phyloP scores from a whole-genome alignment of 495 filamentous ascomycete species.

The Lichina pygmaea region DNA sequence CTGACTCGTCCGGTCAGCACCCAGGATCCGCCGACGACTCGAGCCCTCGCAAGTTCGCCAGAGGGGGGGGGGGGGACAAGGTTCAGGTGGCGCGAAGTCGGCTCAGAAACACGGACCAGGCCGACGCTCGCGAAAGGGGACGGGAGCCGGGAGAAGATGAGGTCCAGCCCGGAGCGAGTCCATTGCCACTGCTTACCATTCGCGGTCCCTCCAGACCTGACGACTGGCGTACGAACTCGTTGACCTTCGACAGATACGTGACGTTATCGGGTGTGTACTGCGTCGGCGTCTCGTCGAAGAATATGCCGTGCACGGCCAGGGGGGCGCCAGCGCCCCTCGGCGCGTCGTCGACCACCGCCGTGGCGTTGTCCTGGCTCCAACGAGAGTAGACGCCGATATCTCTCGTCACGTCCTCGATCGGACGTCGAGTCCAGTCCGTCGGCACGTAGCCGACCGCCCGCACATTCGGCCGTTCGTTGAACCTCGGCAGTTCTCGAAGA shows the following conservation, averaged over 20 bases:
- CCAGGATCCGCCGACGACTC: neutral
- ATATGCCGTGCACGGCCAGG: slow-evolving; percentile 11
- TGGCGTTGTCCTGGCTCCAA: slow-evolving; percentile 10
- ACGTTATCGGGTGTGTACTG: slow-evolving; percentile 12
- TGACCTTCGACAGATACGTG: slow-evolving; percentile 15
- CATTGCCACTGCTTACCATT: slow-evolving; percentile 10
- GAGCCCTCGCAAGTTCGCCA: neutral
- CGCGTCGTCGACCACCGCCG: too few relatives aligned
- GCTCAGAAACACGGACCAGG: neutral
- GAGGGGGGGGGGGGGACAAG: neutral
- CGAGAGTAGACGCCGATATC: slow-evolving; percentile 22
- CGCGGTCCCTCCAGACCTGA: slow-evolving; percentile 14
- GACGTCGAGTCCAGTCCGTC: slow-evolving; percentile 20
- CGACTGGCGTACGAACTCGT: slow-evolving; percentile 11
- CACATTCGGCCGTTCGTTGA: slow-evolving; percentile 20
- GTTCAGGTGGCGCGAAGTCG: neutral
- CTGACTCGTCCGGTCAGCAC: slow-evolving; percentile 7
- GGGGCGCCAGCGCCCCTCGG: slow-evolving; percentile 8
- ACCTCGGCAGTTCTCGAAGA: slow-evolving; percentile 17
- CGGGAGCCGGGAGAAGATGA: neutral
- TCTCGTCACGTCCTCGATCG: slow-evolving; percentile 12
- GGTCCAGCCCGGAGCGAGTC: slow-evolving; percentile 2
- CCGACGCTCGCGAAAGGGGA: neutral
- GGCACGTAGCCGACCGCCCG: slow-evolving; percentile 26
- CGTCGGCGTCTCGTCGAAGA: slow-evolving; percentile 8